phyloP scores from a whole-genome alignment of 176 grass and related monocot species.

The Triticum timopheevii region DNA sequence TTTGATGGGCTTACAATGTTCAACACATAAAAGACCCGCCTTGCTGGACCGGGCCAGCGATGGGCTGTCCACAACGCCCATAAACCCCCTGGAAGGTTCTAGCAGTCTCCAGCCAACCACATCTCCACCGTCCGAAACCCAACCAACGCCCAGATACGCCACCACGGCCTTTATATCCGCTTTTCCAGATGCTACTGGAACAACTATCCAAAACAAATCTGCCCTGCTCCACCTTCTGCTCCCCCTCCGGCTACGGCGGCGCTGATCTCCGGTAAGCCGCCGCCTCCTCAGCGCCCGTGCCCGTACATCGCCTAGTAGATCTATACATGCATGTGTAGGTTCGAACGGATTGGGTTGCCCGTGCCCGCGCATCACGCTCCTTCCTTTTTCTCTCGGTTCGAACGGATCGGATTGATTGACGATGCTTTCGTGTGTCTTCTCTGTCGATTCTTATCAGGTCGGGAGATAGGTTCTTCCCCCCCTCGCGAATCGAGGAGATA shows the following conservation, averaged over 20 bases:
- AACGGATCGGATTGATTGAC: neutral
- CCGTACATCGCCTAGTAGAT: neutral
- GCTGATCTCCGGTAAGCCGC: conserved; percentile 36
- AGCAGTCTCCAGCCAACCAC: neutral
- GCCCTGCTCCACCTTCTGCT: neutral
- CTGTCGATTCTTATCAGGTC: conserved; percentile 45
- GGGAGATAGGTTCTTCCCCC: conserved; percentile 39
- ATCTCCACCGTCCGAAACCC: neutral
- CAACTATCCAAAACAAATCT: neutral
- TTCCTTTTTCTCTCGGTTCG: neutral
- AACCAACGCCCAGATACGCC: neutral
- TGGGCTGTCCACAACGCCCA: neutral
- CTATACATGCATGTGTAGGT: neutral
- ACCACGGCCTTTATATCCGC: conserved; percentile 12
- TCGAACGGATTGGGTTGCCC: neutral
- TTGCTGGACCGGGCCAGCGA: neutral
- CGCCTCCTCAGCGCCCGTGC: neutral
- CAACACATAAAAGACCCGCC: neutral
- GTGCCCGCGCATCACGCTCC: neutral
- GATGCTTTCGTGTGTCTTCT: conserved; percentile 13
- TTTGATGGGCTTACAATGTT: neutral
- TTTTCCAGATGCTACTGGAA: conserved; percentile 33
- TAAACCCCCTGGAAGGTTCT: conserved; percentile 21
- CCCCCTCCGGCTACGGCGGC: conserved; percentile 34
- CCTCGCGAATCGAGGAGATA: neutral